These are phyloP conservation scores for Stemphylium vesicarium DNA, from an alignment of 2,329 filamentous ascomycete species.

Conservation along the genomic window DNA sequence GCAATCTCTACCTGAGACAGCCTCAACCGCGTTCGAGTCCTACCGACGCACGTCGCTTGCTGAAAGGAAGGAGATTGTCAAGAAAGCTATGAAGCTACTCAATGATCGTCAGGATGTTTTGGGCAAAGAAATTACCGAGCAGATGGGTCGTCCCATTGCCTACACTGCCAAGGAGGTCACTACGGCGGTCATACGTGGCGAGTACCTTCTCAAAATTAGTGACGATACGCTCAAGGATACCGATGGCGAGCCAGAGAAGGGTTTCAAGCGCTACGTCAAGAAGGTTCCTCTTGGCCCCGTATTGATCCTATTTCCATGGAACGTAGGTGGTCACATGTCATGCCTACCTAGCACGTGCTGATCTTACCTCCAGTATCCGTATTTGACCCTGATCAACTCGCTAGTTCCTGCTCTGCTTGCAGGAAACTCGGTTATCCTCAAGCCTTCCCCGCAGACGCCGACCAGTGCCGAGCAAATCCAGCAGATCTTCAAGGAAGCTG, in stretches of 20 bases:
- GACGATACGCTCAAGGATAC: constrained; percentile 80
- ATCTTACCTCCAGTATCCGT: constrained; percentile 75
- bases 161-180: constrained; percentile 83
- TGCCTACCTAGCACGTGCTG: constrained; percentile 19
- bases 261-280: constrained; percentile 88
- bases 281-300: constrained; percentile 88
- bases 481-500: constrained; percentile 77
- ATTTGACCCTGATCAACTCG: constrained; percentile 90
- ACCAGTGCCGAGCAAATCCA: constrained; percentile 86
- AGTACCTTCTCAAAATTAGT: constrained; percentile 86
- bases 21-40: constrained; percentile 75
- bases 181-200: constrained; percentile 82
- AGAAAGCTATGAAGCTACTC: constrained; percentile 76
- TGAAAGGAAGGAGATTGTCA: constrained; percentile 80
- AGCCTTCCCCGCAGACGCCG: constrained; percentile 93
- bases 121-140: constrained; percentile 83
- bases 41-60: constrained; percentile 77
- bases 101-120: constrained; percentile 76
- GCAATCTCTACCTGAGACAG: constrained; percentile 71
- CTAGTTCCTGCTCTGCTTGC: constrained; percentile 88
- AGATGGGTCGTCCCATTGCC: constrained; percentile 93
- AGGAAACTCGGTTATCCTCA: constrained; percentile 90
- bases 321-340: constrained; percentile 66
- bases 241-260: constrained; percentile 80
- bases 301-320: constrained; percentile 93